Conservation (phyloP, 2,329 filamentous ascomycete species). For the Pseudocercospora vitis region DNA sequence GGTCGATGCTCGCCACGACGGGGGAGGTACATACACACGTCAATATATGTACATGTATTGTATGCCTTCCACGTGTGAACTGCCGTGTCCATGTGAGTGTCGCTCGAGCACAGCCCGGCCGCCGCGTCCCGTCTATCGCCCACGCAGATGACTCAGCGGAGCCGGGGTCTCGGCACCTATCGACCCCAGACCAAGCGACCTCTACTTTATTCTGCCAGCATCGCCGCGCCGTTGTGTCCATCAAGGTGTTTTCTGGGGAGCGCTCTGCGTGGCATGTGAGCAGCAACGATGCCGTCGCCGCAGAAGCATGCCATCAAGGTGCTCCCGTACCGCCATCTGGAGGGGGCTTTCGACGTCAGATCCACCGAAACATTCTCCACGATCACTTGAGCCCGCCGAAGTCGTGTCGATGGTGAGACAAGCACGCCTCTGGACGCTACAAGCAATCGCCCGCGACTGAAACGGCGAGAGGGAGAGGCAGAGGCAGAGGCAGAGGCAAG, state of each 20-base stretch:
- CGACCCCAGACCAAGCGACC: neutral
- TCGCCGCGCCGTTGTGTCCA: conserved; percentile 12
- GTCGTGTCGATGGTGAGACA: neutral
- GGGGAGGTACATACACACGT: too few relatives aligned
- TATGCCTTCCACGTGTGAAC: neutral
- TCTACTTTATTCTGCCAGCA: conserved; percentile 1
- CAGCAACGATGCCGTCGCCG: conserved; percentile 3
- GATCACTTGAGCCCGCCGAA: neutral
- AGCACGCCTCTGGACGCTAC: neutral
- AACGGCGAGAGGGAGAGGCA: too few relatives aligned
- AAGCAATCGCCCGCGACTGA: neutral
- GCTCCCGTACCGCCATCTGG: neutral
- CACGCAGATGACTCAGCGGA: neutral
- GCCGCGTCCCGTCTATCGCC: neutral
- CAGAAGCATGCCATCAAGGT: conserved; percentile 18
- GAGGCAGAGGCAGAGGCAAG: too few relatives aligned
- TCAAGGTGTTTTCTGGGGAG: conserved; percentile 25
- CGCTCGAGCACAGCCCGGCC: neutral
- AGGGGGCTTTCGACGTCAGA: conserved; percentile 16
- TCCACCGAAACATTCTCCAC: neutral
- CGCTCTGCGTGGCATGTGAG: conserved; percentile 8
- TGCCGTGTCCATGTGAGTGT: neutral
- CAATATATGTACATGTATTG: neutral
- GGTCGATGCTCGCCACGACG: too few relatives aligned
- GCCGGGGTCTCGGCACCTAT: too few relatives aligned